A percentile compares a stretch with the other conserved stretches of the same genome.
Evolutionary conservation across 1,284 basidiomycete species (phyloP).

Genomic region (Boletus hoseneyae): DNA sequence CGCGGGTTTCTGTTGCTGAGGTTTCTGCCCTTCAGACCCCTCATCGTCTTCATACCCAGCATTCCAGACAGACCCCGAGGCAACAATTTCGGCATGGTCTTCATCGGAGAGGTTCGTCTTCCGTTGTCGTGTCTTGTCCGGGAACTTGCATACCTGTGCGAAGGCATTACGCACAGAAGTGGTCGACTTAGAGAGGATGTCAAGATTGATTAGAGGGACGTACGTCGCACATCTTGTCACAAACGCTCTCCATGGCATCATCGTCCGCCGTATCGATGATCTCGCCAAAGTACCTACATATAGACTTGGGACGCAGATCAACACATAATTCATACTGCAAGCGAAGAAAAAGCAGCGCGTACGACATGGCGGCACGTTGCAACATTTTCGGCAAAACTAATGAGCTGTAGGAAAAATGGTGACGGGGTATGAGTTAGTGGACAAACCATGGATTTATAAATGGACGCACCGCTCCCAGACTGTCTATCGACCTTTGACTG

Average conservation of each 20-base stretch:
- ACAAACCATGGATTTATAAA: too few species aligned
- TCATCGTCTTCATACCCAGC: conserved; percentile 31
- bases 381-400: conserved; percentile 63
- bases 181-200: neutral
- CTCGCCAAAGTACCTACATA: conserved; percentile 86
- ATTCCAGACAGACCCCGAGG: conserved; percentile 17
- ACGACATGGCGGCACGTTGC: conserved; percentile 74
- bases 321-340: neutral
- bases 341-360: conserved; percentile 23
- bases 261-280: conserved; percentile 52
- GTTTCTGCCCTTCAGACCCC: conserved; percentile 7
- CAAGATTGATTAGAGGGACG: conserved; percentile 25
- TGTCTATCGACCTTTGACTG: conserved; percentile 63
- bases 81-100: conserved; percentile 36
- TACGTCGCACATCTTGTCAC: conserved; percentile 83
- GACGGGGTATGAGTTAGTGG: too few species aligned
- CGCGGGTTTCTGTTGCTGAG: neutral
- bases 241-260: conserved; percentile 52
- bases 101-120: conserved; percentile 49
- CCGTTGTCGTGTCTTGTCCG: conserved; percentile 54
- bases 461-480: conserved; percentile 57
- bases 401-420: conserved; percentile 43
- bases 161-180: neutral
- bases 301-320: conserved; percentile 42
- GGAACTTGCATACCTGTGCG: conserved; percentile 68